Percentiles rank a stretch among this genome's conserved stretches.
phyloP scores from a whole-genome alignment of 177 flowering plant genomes.

The Vitis hybrid region DNA sequence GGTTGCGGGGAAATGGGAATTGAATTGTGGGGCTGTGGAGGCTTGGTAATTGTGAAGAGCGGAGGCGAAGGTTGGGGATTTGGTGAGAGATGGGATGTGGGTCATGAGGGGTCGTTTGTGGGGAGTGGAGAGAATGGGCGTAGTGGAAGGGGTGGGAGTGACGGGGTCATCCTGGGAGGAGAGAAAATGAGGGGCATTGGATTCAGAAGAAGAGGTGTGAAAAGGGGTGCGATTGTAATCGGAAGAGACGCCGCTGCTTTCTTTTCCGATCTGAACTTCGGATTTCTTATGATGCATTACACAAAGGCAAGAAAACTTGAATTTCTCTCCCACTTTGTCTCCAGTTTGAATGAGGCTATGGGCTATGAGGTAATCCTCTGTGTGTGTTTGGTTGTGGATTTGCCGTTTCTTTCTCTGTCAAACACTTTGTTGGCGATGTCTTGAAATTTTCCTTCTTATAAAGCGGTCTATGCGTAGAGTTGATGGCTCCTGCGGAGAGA shows the following conservation, averaged over 20 bases:
- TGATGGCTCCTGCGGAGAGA: conserved; percentile 3
- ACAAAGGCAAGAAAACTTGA: conserved; percentile 7
- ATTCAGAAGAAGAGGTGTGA: conserved; percentile 14
- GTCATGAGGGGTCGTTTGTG: conserved; percentile 67
- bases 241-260: conserved; percentile 91
- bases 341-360: background rate
- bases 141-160: conserved; percentile 16
- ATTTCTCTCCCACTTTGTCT: background rate
- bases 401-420: conserved; percentile 11
- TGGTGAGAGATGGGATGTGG: conserved; percentile 40
- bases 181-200: background rate
- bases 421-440: background rate
- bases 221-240: conserved; percentile 67
- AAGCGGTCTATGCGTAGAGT: conserved; percentile 30
- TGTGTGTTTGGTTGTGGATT: conserved; percentile 6
- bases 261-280: conserved; percentile 83
- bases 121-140: conserved; percentile 38
- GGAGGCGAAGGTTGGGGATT: conserved; percentile 51
- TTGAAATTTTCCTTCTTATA: background rate
- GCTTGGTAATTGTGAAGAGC: conserved; percentile 30
- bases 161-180: conserved; percentile 23
- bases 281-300: conserved; percentile 97
- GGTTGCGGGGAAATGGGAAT: background rate
- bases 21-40: conserved; percentile 5
- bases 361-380: background rate